A percentile compares a stretch with the other conserved stretches of the same genome.
phyloP scores from a whole-genome alignment of 2,329 filamentous ascomycete species.

The Penicillium concentricum region DNA sequence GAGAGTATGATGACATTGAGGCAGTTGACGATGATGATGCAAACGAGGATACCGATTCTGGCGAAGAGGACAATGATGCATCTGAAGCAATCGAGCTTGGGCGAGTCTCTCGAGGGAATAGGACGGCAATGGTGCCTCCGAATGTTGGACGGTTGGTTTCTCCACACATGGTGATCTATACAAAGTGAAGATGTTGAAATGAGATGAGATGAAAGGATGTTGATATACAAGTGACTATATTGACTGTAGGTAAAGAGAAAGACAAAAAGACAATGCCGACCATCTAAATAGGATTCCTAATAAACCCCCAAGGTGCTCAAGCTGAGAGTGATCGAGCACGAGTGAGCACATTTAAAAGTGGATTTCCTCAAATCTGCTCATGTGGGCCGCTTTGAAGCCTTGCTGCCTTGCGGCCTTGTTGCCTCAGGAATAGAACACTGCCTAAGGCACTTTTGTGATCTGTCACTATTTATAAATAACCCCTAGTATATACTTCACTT shows the following conservation, averaged over 20 bases:
- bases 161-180: conserved; percentile 50
- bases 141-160: conserved; percentile 49
- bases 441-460: not conserved
- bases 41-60: conserved; percentile 19
- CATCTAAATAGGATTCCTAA: conserved; percentile 7
- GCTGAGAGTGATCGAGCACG: conserved; percentile 30
- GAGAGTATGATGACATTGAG: conserved; percentile 27
- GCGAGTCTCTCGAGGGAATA: conserved; percentile 24
- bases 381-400: not conserved
- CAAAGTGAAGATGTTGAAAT: conserved; percentile 1
- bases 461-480: not conserved
- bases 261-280: not conserved
- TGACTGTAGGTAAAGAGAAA: not conserved
- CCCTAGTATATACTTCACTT: not conserved
- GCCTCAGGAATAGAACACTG: not conserved
- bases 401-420: not conserved
- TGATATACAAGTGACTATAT: not conserved
- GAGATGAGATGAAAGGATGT: not conserved
- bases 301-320: conserved; percentile 10
- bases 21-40: conserved; percentile 13
- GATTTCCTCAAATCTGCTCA: conserved; percentile 20
- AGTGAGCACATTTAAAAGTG: conserved; percentile 13
- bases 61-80: conserved; percentile 18
- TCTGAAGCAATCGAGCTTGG: conserved; percentile 4
- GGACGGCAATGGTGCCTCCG: conserved; percentile 36